These are phyloP conservation scores for Hypoxylon sp. DNA, from an alignment of 2,329 filamentous ascomycete genomes.

Conservation along the genomic window DNA sequence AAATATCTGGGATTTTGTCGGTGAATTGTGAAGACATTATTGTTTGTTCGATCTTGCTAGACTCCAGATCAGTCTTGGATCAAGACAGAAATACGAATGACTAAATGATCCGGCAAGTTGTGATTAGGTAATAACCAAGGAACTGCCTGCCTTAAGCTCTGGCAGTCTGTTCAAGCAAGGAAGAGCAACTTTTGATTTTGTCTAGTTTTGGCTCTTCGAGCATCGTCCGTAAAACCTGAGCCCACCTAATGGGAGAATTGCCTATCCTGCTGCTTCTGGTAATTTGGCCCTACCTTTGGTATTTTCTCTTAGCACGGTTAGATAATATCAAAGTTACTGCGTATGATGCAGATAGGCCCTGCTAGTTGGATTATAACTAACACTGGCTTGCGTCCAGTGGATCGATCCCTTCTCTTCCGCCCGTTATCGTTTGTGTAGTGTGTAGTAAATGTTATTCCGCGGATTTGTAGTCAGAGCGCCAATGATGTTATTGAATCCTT, in stretches of 20 bases:
- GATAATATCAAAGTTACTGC: neutral
- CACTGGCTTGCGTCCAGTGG: too few relatives aligned
- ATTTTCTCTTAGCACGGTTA: neutral
- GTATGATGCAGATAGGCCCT: neutral
- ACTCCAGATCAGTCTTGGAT: too few relatives aligned
- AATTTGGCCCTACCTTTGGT: neutral
- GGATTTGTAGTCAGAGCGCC: neutral
- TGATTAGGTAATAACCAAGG: neutral
- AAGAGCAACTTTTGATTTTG: neutral
- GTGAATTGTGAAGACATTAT: too few relatives aligned
- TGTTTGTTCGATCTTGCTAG: neutral
- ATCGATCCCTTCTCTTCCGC: neutral
- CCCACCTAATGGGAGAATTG: neutral
- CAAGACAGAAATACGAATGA: neutral
- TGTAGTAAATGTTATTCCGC: neutral
- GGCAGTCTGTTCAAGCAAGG: neutral
- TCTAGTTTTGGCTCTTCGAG: neutral
- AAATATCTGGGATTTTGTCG: neutral
- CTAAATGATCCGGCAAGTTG: neutral
- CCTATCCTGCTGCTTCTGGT: neutral
- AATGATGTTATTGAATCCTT: neutral
- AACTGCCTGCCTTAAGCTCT: neutral
- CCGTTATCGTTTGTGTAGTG: neutral
- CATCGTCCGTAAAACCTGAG: neutral
- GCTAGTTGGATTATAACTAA: neutral